phyloP scores from a whole-genome alignment of 495 filamentous ascomycete genomes.

The Neurospora cerealis region DNA sequence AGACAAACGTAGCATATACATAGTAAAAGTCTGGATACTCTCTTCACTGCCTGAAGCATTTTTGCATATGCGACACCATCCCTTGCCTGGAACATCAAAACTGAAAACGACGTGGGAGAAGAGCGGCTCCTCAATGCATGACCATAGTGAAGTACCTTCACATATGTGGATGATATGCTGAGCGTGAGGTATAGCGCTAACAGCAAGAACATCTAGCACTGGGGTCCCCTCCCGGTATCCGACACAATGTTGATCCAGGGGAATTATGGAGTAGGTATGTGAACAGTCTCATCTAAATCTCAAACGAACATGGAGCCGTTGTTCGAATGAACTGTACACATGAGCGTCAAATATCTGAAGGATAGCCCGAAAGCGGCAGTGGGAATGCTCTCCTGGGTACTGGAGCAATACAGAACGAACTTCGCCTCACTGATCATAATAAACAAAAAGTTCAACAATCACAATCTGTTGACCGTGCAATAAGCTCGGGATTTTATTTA shows the following conservation, averaged over 20 bases:
- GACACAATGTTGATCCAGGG: neutral
- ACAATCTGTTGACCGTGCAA: neutral
- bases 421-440: neutral
- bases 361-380: neutral
- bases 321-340: neutral
- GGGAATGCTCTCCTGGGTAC: neutral
- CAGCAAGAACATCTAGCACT: neutral
- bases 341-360: neutral
- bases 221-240: neutral
- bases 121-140: neutral
- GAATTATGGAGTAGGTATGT: neutral
- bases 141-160: neutral
- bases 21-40: neutral
- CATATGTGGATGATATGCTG: neutral
- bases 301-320: neutral
- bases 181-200: neutral
- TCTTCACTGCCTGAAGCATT: neutral
- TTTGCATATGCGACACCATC: neutral
- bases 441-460: neutral
- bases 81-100: neutral
- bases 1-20: neutral
- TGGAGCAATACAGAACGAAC: neutral
- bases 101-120: neutral
- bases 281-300: neutral
- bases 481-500: neutral